Evolutionary conservation across 1,139 yeast genomes (phyloP), one percentile per base, ranked within the genome.

Genomic region (Candida neerlandica): DNA sequence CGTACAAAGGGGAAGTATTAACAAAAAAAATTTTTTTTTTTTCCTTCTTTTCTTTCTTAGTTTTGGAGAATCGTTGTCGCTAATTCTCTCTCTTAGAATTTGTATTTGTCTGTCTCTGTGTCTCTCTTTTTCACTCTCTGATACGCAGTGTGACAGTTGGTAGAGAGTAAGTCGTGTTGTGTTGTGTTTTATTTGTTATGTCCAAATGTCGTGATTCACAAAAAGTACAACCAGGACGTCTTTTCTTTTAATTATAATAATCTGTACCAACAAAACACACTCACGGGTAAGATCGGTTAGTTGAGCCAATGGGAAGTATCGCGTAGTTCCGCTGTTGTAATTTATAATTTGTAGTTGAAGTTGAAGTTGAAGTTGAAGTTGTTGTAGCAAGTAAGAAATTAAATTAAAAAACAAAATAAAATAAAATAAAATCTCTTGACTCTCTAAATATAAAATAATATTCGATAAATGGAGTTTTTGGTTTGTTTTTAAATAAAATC

Each of bases 1-100:
- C 39, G 45, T 42, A 33, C 42, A 43, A 34, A 33, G 44, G 41
- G 43, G 44, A 27, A 43, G 42, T 37, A 37, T 37, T 37, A 26
- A 38, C 41, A 29, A 37, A 44, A 14, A 18, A 30, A 27, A 44
- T 9, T 18, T 23, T 26, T 27, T 26, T 39, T 23, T 15, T 38
- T 38, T 14, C 23, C 12, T 38, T 23, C 18, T 14, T 21, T 21
- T 21, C 29, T 37, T 39, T 39, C 23, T 39, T 26, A 15, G 4
- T 15, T 23, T n/a, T n/a, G n/a, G 14, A 11, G n/a, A 33, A 14
- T 33, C 27, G 4, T 11, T 38, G 18, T 39, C 14, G 27, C 15
- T n/a, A 4, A 2, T 27, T 1, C 1, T 21, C 12, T 37, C 11
- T 12, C n/a, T 21, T 23, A n/a, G n/a, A n/a, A n/a, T n/a, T n/a